Conservation (phyloP, 805 yeast genomes). For the Kuraishia piskuri region DNA sequence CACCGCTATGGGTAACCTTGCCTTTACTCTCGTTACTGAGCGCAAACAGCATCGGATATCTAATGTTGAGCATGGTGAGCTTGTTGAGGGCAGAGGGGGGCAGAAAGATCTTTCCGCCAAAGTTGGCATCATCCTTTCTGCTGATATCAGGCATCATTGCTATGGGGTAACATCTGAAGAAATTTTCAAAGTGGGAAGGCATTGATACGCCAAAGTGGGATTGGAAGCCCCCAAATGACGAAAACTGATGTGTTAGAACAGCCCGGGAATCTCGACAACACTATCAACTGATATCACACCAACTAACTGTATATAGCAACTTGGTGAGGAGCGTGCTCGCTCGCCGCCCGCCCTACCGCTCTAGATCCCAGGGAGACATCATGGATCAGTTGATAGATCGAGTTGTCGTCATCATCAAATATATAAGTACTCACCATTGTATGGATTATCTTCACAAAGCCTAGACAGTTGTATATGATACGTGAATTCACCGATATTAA, state of each 20-base stretch:
- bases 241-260: slow-evolving; percentile 5
- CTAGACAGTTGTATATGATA: too few species aligned
- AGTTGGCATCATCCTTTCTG: slow-evolving; percentile 72
- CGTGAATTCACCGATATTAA: too few species aligned
- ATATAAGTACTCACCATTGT: background rate
- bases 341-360: too few species aligned
- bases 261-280: background rate
- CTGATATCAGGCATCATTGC: slow-evolving; percentile 77
- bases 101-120: slow-evolving; percentile 89
- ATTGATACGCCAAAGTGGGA: slow-evolving; percentile 1
- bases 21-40: slow-evolving; percentile 54
- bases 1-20: slow-evolving; percentile 79
- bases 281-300: background rate
- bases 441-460: too few species aligned
- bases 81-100: slow-evolving; percentile 91
- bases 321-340: too few species aligned
- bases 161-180: slow-evolving; percentile 87
- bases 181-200: slow-evolving; percentile 56
- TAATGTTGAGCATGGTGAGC: slow-evolving; percentile 80
- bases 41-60: slow-evolving; percentile 94
- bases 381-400: too few species aligned
- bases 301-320: too few species aligned
- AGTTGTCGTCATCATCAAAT: too few species aligned
- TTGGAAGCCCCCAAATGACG: slow-evolving; percentile 4
- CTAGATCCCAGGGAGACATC: too few species aligned